Evolutionary conservation across 371 early-diverging fungal species (phyloP), one percentile per base, ranked within the genome.

Genomic region (Mortierella sp.): DNA sequence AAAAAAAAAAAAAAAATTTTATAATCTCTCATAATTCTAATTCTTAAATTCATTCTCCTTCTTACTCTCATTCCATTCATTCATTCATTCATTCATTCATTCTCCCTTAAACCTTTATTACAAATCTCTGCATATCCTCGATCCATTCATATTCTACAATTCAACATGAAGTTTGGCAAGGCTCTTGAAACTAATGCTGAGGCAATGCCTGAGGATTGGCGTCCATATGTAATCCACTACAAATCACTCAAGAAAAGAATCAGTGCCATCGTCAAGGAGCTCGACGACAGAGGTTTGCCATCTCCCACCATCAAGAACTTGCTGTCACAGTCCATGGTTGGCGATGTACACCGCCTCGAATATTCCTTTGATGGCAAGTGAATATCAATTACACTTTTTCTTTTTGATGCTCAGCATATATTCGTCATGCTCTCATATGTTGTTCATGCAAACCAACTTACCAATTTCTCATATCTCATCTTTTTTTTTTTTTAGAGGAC

Each of bases 121-220:
- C 18, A 51, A 51, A 16, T 16, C 10, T 51, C 51, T 51, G 14
- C 16, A 60, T 12, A 11, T 37, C 24, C 28, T 62, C 47, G 16
- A 12, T 28, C 24, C 43, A 37, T 54, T 4, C 35, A 20, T 35
- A 12, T 30, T 26, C 8, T 22, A 24, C 14, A 35, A 20, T 60
- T 39, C 63, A 70, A 18, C 62, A 94, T 94, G 94, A 94, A 94
- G 85, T 94, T 94, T 75, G 93, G 88, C 55, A 93, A 94, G 70
- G 87, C 89, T 30, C 86, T 94, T 30, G 91, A 93, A 71, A 86
- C 87, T 12, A 90, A 86, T 75, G 87, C 92, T 32, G 88, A 89
- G 74, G 84, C 90, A 45, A 87, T 94, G 62, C 94, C 94, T 4
- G 86, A 85, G 54, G 89, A 88, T 66, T 93, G 92, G 91, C 88